Evolutionary conservation across 768 basidiomycete genomes (phyloP).

Genomic region (Termitomyces sp.): DNA sequence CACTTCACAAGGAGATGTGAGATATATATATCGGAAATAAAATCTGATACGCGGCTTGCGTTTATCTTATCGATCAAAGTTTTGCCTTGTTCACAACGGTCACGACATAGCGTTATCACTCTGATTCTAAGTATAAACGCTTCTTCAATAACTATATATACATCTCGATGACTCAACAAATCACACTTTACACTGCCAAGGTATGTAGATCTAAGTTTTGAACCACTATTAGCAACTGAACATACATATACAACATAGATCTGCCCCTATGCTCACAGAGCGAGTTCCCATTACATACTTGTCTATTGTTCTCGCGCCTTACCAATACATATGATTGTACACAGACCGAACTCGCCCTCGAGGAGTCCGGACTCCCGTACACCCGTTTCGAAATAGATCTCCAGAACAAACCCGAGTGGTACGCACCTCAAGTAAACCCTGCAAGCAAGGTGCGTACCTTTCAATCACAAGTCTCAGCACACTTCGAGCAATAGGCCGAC

Average conservation of each 20-base stretch:
- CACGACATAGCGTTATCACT: too few relatives aligned
- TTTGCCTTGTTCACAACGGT: too few relatives aligned
- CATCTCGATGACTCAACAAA: neutral
- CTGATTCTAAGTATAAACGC: too few relatives aligned
- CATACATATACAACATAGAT: slow-evolving; percentile 28
- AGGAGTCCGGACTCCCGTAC: slow-evolving; percentile 47
- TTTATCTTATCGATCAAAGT: too few relatives aligned
- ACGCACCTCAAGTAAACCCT: slow-evolving; percentile 60
- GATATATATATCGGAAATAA: too few relatives aligned
- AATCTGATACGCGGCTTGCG: too few relatives aligned
- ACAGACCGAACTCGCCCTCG: slow-evolving; percentile 57
- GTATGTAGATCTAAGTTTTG: neutral
- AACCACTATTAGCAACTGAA: neutral
- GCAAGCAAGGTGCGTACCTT: slow-evolving; percentile 54
- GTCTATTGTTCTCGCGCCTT: too few relatives aligned
- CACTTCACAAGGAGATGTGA: too few relatives aligned
- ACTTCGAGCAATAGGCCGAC: neutral
- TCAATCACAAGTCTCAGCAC: neutral
- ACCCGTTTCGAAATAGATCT: slow-evolving; percentile 58
- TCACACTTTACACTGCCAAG: slow-evolving; percentile 12
- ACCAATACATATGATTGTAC: neutral
- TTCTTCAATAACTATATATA: too few relatives aligned
- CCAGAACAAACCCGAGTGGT: slow-evolving; percentile 67
- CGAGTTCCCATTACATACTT: slow-evolving; percentile 17
- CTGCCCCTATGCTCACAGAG: slow-evolving; percentile 60